Evolutionary conservation across 352 stramenopile species (phyloP).

Genomic region (Paralagenidium karlingii): DNA sequence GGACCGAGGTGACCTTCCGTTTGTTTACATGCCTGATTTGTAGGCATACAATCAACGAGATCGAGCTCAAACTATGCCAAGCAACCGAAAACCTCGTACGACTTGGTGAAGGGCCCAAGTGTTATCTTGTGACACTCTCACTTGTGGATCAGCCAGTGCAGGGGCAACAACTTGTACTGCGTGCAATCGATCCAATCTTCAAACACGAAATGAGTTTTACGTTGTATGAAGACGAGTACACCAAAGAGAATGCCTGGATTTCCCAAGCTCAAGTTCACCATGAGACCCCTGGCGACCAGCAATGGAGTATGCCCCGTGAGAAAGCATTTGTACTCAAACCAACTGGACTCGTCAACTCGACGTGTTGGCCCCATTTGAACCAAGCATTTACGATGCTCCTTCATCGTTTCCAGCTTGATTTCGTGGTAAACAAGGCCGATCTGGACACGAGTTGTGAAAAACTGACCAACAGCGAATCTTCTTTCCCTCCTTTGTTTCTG

Average conservation of each 20-base stretch:
- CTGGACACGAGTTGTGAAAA: neutral
- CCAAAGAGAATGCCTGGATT: no score
- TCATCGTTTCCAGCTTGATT: neutral
- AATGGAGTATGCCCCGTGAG: constrained; percentile 10
- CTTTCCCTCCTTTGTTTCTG: constrained; percentile 10
- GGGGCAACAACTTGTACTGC: constrained; percentile 21
- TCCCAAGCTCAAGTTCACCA: neutral
- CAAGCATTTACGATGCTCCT: constrained; percentile 1
- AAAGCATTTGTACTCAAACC: constrained; percentile 11
- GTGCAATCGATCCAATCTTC: constrained; percentile 31
- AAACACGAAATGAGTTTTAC: constrained; percentile 45
- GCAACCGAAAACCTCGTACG: constrained; percentile 22
- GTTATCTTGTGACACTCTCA: constrained; percentile 25
- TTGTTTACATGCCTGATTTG: constrained; percentile 33
- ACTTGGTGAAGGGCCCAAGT: constrained; percentile 23
- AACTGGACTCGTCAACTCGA: constrained; percentile 19
- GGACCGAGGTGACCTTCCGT: constrained; percentile 25
- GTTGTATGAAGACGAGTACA: constrained; percentile 33
- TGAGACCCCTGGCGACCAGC: neutral
- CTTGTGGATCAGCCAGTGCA: no score
- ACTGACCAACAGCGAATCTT: neutral
- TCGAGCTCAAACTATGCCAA: constrained; percentile 33
- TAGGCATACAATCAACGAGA: constrained; percentile 24
- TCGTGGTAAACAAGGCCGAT: neutral
- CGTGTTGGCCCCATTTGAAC: constrained; percentile 21